phyloP scores from a whole-genome alignment of 2,329 filamentous ascomycete genomes.

The Verticillium albo-atrum region DNA sequence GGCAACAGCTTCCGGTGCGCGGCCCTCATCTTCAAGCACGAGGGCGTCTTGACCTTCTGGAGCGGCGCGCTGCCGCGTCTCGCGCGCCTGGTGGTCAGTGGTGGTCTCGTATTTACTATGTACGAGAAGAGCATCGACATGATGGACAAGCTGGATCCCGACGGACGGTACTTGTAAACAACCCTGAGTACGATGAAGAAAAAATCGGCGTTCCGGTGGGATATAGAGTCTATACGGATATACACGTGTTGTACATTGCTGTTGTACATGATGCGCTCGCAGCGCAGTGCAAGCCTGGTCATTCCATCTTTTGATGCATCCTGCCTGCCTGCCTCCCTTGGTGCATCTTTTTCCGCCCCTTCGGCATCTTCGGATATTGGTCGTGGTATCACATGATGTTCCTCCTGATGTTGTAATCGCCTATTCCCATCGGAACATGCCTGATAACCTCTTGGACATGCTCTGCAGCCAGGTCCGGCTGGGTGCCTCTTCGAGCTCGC shows the following conservation, averaged over 20 bases:
- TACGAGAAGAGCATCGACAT: conserved; percentile 96
- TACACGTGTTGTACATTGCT: conserved; percentile 13
- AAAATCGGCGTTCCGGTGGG: conserved; percentile 5
- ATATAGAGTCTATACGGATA: conserved; percentile 10
- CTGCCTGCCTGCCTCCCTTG: no score
- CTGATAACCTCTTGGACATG: conserved; percentile 49
- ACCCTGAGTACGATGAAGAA: background rate
- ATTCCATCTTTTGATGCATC: no score
- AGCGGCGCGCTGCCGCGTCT: conserved; percentile 84
- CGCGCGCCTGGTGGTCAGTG: conserved; percentile 80
- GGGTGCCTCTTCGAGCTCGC: conserved; percentile 60
- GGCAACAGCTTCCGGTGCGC: conserved; percentile 86
- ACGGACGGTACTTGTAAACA: conserved; percentile 71
- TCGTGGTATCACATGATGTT: background rate
- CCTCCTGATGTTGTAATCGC: background rate
- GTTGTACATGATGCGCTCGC: conserved; percentile 3
- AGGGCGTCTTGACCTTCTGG: conserved; percentile 90
- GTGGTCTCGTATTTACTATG: conserved; percentile 97
- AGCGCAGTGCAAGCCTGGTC: no score
- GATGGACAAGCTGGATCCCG: conserved; percentile 74
- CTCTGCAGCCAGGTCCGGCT: conserved; percentile 49
- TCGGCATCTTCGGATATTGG: background rate
- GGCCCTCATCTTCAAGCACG: conserved; percentile 76
- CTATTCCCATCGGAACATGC: conserved; percentile 44
- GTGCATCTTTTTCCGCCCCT: background rate